A percentile compares a stretch with the other conserved stretches of the same genome.
phyloP scores from a whole-genome alignment of 1,284 basidiomycete genomes.

The Leccinum huronense region DNA sequence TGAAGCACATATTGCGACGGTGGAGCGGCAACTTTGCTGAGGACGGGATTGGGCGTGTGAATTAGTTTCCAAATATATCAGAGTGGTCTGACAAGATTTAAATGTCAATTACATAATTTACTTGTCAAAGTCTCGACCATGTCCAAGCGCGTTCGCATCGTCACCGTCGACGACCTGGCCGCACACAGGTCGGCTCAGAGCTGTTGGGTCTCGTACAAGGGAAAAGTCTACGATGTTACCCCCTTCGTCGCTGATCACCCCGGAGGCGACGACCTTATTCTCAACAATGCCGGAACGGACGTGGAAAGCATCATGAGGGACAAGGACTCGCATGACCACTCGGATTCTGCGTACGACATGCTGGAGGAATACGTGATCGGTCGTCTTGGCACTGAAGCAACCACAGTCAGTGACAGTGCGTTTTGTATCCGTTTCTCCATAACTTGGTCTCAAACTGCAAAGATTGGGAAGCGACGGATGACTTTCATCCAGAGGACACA shows the following conservation, averaged over 20 bases:
- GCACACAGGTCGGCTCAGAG: constrained; percentile 53
- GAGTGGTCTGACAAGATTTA: not conserved
- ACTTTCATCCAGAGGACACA: constrained; percentile 89
- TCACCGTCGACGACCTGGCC: constrained; percentile 67
- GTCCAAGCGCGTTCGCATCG: constrained; percentile 66
- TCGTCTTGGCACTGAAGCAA: constrained; percentile 73
- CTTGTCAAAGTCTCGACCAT: constrained; percentile 21
- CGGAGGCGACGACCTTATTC: constrained; percentile 81
- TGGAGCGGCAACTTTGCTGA: constrained; percentile 35
- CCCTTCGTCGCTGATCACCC: constrained; percentile 78
- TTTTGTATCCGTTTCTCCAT: constrained; percentile 19
- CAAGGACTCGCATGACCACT: constrained; percentile 87
- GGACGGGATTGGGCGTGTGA: constrained; percentile 15
- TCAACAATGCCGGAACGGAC: constrained; percentile 83
- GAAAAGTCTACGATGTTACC: constrained; percentile 81
- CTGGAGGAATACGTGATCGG: constrained; percentile 86
- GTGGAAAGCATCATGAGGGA: constrained; percentile 83
- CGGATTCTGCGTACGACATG: constrained; percentile 90
- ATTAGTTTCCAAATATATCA: not conserved
- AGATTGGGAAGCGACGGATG: constrained; percentile 87
- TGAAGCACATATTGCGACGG: constrained; percentile 67
- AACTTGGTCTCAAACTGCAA: constrained; percentile 13
- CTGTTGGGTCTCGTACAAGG: constrained; percentile 74
- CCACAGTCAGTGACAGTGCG: constrained; percentile 75
- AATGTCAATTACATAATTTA: not conserved